A percentile compares a stretch with the other conserved stretches of the same genome.
Evolutionary conservation across 2,329 filamentous ascomycete species (phyloP).

Genomic region (Curvularia sp.): DNA sequence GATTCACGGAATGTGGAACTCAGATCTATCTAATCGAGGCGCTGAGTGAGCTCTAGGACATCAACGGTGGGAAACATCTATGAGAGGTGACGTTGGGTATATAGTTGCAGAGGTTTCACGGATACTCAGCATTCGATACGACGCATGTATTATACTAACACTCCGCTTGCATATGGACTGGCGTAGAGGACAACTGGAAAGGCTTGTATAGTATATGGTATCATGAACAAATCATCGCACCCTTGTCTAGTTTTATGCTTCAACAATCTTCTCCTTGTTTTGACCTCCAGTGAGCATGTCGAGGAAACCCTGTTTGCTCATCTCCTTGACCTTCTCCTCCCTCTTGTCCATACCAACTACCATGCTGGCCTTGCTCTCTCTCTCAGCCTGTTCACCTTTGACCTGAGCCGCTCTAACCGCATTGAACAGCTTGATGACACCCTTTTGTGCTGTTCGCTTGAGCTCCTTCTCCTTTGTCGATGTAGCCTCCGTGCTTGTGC

Average conservation of each 20-base stretch:
- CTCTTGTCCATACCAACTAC: conserved; percentile 79
- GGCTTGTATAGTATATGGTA: conserved; percentile 23
- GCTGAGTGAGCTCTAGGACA: neutral
- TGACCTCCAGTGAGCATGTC: conserved; percentile 77
- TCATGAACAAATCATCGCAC: conserved; percentile 16
- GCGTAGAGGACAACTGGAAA: conserved; percentile 15
- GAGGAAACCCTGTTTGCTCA: conserved; percentile 96
- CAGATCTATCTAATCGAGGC: neutral
- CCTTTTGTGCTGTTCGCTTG: conserved; percentile 86
- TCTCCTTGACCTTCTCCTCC: conserved; percentile 89
- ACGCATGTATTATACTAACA: conserved; percentile 23
- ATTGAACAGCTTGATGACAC: conserved; percentile 96
- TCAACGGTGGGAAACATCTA: too few species aligned
- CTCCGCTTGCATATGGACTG: conserved; percentile 24
- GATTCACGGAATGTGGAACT: neutral
- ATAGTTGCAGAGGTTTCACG: neutral
- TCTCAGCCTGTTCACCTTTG: conserved; percentile 79
- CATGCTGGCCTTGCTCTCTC: conserved; percentile 71
- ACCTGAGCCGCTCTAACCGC: conserved; percentile 92
- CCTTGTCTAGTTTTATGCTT: conserved; percentile 10
- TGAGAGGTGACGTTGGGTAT: neutral
- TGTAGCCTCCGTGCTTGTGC: conserved; percentile 58
- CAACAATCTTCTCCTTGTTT: conserved; percentile 44
- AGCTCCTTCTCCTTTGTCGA: conserved; percentile 78
- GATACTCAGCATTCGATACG: conserved; percentile 6